These are phyloP conservation scores for Plasmodium vivax DNA, from an alignment of 169 alveolate genomes.

Conservation along the genomic window DNA sequence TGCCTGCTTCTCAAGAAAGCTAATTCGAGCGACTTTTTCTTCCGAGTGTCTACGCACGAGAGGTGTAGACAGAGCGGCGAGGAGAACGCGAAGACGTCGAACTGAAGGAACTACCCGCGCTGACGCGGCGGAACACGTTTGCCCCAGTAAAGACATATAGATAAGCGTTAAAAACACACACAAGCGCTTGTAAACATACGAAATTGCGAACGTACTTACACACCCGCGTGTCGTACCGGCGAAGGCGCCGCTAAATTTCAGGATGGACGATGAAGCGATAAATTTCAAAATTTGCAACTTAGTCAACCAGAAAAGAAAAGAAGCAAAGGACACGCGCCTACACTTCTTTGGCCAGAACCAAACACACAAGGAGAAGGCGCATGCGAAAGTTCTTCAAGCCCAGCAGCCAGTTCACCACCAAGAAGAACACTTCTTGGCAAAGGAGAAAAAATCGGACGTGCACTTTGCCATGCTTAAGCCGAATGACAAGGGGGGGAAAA, in stretches of 20 bases:
- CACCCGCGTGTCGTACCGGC: not conserved
- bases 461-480: not conserved
- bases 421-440: not conserved
- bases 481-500: not conserved
- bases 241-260: not conserved
- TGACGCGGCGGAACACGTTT: not conserved
- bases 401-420: not conserved
- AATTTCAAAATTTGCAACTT: slow-evolving; percentile 6
- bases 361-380: not conserved
- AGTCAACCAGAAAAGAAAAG: not conserved
- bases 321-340: not conserved
- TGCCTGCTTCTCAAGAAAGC: not conserved
- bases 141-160: not conserved
- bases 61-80: not conserved
- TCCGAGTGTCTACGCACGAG: not conserved
- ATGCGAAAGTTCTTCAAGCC: not conserved
- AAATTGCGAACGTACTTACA: not conserved
- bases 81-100: not conserved
- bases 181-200: not conserved
- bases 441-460: not conserved
- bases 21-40: not conserved
- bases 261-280: slow-evolving; percentile 9
- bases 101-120: not conserved
- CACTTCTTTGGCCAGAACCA: not conserved
- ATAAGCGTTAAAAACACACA: not conserved